A percentile compares a stretch with the other conserved stretches of the same genome.
Conservation (phyloP, 805 yeast genomes). For the Starmerella sp. region DNA sequence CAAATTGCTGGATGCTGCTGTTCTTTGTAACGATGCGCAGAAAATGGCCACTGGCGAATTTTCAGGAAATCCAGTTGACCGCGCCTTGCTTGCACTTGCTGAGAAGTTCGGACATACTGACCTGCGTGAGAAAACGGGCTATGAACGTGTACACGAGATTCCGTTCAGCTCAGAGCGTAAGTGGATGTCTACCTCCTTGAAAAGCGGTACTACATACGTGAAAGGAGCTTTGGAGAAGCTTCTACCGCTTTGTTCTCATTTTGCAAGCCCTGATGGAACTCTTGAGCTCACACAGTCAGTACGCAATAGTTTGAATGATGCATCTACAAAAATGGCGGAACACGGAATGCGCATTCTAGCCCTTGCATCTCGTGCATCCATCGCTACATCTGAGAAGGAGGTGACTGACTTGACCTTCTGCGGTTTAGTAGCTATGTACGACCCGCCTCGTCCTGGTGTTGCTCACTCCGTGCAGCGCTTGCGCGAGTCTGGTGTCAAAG, state of each 20-base stretch:
- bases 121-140: conserved; percentile 41
- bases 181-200: conserved; percentile 75
- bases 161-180: conserved; percentile 80
- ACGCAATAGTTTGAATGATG: conserved; percentile 38
- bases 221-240: conserved; percentile 88
- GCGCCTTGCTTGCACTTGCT: conserved; percentile 72
- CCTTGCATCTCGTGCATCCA: conserved; percentile 45
- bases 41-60: conserved; percentile 41
- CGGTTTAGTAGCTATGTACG: conserved; percentile 92
- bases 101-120: conserved; percentile 64
- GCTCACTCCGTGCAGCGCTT: conserved; percentile 60
- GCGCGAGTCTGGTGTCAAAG: conserved; percentile 87
- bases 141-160: conserved; percentile 51
- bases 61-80: conserved; percentile 90
- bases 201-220: conserved; percentile 52
- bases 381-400: conserved; percentile 52
- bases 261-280: conserved; percentile 48
- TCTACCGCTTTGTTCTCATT: conserved; percentile 48
- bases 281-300: conserved; percentile 45
- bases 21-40: conserved; percentile 30
- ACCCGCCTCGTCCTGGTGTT: conserved; percentile 92
- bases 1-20: conserved; percentile 25
- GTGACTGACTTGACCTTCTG: conserved; percentile 75
- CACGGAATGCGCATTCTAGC: conserved; percentile 83
- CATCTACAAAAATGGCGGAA: conserved; percentile 56